Evolutionary conservation across 176 grass and related monocot genomes (phyloP), one percentile per base, ranked within the genome.

Genomic region (Thalia dealbata): DNA sequence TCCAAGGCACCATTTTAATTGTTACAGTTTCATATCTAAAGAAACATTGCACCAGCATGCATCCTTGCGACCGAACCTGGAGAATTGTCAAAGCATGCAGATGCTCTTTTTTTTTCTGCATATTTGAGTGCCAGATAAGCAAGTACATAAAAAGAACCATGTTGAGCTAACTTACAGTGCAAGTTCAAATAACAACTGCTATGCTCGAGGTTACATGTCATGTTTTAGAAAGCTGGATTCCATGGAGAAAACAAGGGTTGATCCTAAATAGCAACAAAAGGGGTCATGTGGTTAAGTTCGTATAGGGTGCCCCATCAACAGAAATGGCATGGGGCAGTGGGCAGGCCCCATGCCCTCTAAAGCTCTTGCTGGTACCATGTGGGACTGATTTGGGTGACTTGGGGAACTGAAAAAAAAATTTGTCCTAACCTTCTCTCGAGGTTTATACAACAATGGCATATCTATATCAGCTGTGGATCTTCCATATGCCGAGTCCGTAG

Each of bases 401-500:
- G n/a, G 6, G 21, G 54, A 58, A n/a, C 21, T 58, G 8, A n/a
- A 58, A 58, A n/a, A 58, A 38, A 38, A n/a, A n/a, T n/a, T 4
- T 23, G 7, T 23, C 6, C 54, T 58, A 58, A 14, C 54, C 54
- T 58, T n/a, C 54, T 58, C 21, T 21, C 1, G 19, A n/a, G 54
- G 21, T 14, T n/a, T 38, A 38, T 4, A 38, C 32, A 38, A 38
- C 32, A 38, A 38, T 58, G 54, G 10, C 1, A 58, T 5, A 23
- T 9, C 15, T 55, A 3, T 26, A 43, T 48, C 73, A 92, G 0
- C 73, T 87, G 77, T 81, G 77, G 70, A 93, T 80, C 79, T 91
- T 93, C 90, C 95, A 99, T 82, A 93, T 85, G 42, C 90, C 83
- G 24, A 99, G 72, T 6, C 90, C 90, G 79, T 93, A 99, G 19